Conservation (phyloP, 495 filamentous ascomycete genomes). For the Platismatia glauca region DNA sequence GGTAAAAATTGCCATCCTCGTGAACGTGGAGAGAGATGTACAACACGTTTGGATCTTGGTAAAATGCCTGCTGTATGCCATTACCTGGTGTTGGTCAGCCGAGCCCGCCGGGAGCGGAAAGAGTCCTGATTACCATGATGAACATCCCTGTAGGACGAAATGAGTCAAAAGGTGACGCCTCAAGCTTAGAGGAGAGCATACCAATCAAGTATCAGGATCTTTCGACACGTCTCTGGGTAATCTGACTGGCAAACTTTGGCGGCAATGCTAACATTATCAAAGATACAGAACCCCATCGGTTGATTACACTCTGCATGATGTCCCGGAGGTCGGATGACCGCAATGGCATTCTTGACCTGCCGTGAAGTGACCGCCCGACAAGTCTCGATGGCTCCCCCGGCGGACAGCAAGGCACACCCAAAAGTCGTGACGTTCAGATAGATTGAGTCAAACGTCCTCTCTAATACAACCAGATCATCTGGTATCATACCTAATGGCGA, state of each 20-base stretch:
- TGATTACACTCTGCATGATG: slow-evolving; percentile 83
- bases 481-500: slow-evolving; percentile 4
- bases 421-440: slow-evolving; percentile 82
- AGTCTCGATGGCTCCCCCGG: slow-evolving; percentile 93
- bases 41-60: slow-evolving; percentile 85
- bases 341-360: slow-evolving; percentile 84
- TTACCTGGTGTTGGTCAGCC: slow-evolving; percentile 53
- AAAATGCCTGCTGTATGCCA: slow-evolving; percentile 93
- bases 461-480: slow-evolving; percentile 54
- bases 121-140: slow-evolving; percentile 44
- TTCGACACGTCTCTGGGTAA: slow-evolving; percentile 69
- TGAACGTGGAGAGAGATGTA: slow-evolving; percentile 97
- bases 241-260: slow-evolving; percentile 70
- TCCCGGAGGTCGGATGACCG: slow-evolving; percentile 86
- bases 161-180: neutral
- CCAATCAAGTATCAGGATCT: slow-evolving; percentile 92
- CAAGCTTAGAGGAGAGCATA: slow-evolving; percentile 40
- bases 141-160: slow-evolving; percentile 42
- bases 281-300: slow-evolving; percentile 90
- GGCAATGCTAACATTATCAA: slow-evolving; percentile 93
- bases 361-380: slow-evolving; percentile 73
- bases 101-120: neutral
- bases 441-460: slow-evolving; percentile 67
- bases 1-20: slow-evolving; percentile 75
- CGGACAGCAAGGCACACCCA: slow-evolving; percentile 68